Evolutionary conservation across 257 asterid genomes (phyloP), one percentile per base, ranked within the genome.

Genomic region (Catharanthus roseus): DNA sequence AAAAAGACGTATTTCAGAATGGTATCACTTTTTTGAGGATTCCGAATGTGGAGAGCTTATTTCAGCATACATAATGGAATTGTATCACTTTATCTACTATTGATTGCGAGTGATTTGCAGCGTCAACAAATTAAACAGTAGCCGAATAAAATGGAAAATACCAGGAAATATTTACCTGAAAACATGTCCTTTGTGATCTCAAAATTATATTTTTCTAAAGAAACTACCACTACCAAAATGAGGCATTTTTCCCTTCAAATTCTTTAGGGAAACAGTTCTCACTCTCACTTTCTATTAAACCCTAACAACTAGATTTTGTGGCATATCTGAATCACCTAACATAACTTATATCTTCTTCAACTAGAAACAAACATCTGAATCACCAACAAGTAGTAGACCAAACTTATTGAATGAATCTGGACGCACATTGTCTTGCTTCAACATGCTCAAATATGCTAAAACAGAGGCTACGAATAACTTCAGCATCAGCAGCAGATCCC

Each of bases 351-450:
- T 60, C 66, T 61, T 34, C 23, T 31, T 33, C 8, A 61, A 19
- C 67, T 61, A 62, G 26, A 45, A 8, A 15, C 65, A 29, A 29
- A 58, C 65, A 58, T 58, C 65, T 58, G 65, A 58, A 58, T 58
- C 41, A 24, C 9, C 38, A 56, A 28, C 63, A n/a, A n/a, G n/a
- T 1, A 28, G 63, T 56, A 56, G 26, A 56, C 21, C 63, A 12
- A 24, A 56, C 38, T 24, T 56, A 56, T 26, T 12, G 41, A 29
- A 28, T 1, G 23, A 29, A 8, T 58, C 41, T 61, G 16, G 67
- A 9, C 42, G 4, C 26, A 61, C 36, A 29, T 7, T 62, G 33
- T 62, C 45, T 62, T 34, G 28, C 67, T 18, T 19, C 29, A 23
- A 34, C 18, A 13, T 34, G 28, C 6, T 23, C 67, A 13, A 15